A percentile compares a stretch with the other conserved stretches of the same genome.
These are phyloP conservation scores for Claviceps humidiphila DNA, from an alignment of 2,329 filamentous ascomycete species.

Conservation along the genomic window DNA sequence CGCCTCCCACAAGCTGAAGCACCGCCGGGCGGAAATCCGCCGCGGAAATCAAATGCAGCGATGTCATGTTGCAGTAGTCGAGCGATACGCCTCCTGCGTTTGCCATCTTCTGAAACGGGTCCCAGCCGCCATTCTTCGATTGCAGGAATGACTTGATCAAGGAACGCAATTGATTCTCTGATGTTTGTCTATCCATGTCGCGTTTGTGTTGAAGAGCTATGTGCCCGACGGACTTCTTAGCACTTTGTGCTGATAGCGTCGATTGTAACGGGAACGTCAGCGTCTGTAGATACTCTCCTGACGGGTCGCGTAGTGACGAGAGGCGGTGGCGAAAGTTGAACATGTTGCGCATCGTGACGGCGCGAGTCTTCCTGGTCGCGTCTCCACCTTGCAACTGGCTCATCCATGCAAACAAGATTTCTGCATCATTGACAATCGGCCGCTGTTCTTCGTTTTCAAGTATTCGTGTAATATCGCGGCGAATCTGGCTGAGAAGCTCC, in stretches of 20 bases:
- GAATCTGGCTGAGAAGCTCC: conserved; percentile 3
- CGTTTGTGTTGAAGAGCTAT: conserved; percentile 5
- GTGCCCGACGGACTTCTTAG: background rate
- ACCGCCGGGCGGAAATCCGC: conserved; percentile 5
- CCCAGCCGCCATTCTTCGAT: background rate
- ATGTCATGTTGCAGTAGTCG: conserved; percentile 4
- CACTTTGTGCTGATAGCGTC: background rate
- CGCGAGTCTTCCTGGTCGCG: background rate
- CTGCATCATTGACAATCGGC: conserved; percentile 4
- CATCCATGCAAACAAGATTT: conserved; percentile 6
- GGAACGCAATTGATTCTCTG: conserved; percentile 1
- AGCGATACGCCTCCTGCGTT: background rate
- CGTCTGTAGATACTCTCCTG: conserved; percentile 5
- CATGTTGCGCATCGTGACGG: background rate
- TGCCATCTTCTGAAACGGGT: background rate
- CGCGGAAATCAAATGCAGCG: conserved; percentile 3
- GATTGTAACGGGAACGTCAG: conserved; percentile 4
- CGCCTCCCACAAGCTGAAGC: background rate
- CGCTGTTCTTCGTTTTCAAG: conserved; percentile 1
- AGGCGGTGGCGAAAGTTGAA: conserved; percentile 5
- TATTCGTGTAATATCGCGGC: conserved; percentile 1
- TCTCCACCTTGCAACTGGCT: conserved; percentile 4
- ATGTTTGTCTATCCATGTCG: conserved; percentile 1
- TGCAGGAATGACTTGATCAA: background rate
- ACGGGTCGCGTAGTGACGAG: conserved; percentile 2